phyloP scores from a whole-genome alignment of 352 stramenopile species.

The Pythium aristosporum region DNA sequence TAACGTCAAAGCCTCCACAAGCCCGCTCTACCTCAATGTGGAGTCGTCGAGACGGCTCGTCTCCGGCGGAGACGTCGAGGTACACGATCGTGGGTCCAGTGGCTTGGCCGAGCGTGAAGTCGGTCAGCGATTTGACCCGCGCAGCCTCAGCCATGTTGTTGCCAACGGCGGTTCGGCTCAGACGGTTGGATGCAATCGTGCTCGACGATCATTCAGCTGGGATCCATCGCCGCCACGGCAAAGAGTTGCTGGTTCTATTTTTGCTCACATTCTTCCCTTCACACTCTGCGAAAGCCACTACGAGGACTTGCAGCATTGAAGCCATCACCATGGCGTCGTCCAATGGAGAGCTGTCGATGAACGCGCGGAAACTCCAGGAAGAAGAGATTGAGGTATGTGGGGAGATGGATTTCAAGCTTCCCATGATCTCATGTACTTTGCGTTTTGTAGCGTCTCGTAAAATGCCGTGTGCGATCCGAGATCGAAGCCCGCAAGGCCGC shows the following conservation, averaged over 20 bases:
- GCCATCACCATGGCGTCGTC: slow-evolving; percentile 2
- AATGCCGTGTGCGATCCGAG: slow-evolving; percentile 75
- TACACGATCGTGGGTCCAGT: slow-evolving; percentile 57
- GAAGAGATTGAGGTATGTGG: slow-evolving; percentile 54
- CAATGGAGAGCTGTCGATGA: slow-evolving; percentile 37
- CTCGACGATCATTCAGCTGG: not conserved
- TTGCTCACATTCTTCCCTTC: slow-evolving; percentile 16
- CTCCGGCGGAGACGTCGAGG: slow-evolving; percentile 55
- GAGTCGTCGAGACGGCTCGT: slow-evolving; percentile 50
- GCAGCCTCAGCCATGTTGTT: slow-evolving; percentile 47
- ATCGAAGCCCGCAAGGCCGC: slow-evolving; percentile 68
- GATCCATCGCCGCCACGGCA: not conserved
- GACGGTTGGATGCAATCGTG: not conserved
- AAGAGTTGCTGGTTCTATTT: slow-evolving; percentile 13
- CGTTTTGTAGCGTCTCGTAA: slow-evolving; percentile 52
- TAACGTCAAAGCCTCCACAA: not conserved
- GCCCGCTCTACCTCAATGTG: slow-evolving; percentile 54
- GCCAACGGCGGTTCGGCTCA: not conserved
- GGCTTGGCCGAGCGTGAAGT: slow-evolving; percentile 41
- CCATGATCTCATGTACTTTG: not conserved
- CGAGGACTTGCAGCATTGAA: not conserved
- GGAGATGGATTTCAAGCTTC: not conserved
- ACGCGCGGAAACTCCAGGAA: slow-evolving; percentile 56
- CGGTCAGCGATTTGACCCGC: slow-evolving; percentile 40
- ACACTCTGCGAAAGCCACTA: too few species aligned